Percentiles rank a stretch among this genome's conserved stretches.
Evolutionary conservation across 2,329 filamentous ascomycete genomes (phyloP).

Genomic region (Epicoccum sorghinum): DNA sequence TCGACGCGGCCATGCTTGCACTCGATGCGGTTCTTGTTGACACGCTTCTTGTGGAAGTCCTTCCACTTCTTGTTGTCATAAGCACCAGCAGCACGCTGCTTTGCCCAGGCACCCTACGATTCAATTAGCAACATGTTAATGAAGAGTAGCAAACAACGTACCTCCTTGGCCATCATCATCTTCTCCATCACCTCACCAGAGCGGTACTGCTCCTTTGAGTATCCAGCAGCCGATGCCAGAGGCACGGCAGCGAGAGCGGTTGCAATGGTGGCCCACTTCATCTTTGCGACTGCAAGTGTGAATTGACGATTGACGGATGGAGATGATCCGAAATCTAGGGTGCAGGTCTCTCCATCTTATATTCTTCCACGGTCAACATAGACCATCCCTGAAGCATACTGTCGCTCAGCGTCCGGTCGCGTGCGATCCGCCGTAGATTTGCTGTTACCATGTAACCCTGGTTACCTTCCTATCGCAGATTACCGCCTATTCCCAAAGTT

Average conservation of each 20-base stretch:
- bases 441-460: slow-evolving; percentile 10
- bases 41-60: slow-evolving; percentile 37
- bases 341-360: slow-evolving; percentile 22
- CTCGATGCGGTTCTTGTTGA: slow-evolving; percentile 35
- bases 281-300: slow-evolving; percentile 31
- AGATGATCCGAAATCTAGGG: slow-evolving; percentile 23
- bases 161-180: slow-evolving; percentile 46
- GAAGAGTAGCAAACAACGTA: slow-evolving; percentile 4
- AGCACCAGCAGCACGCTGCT: slow-evolving; percentile 37
- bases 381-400: slow-evolving; percentile 3
- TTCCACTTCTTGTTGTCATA: slow-evolving; percentile 42
- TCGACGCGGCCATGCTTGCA: slow-evolving; percentile 46
- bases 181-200: slow-evolving; percentile 43
- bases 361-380: slow-evolving; percentile 7
- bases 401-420: slow-evolving; percentile 17
- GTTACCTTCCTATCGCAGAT: slow-evolving; percentile 46
- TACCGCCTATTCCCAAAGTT: slow-evolving; percentile 40
- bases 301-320: slow-evolving; percentile 29
- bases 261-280: slow-evolving; percentile 43
- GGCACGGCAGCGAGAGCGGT: slow-evolving; percentile 38
- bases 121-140: slow-evolving; percentile 17
- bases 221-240: slow-evolving; percentile 37
- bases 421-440: slow-evolving; percentile 25
- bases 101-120: slow-evolving; percentile 37
- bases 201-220: slow-evolving; percentile 38